These are phyloP conservation scores for Syzygium malaccense DNA, from an alignment of 441 rosid species.

Conservation along the genomic window DNA sequence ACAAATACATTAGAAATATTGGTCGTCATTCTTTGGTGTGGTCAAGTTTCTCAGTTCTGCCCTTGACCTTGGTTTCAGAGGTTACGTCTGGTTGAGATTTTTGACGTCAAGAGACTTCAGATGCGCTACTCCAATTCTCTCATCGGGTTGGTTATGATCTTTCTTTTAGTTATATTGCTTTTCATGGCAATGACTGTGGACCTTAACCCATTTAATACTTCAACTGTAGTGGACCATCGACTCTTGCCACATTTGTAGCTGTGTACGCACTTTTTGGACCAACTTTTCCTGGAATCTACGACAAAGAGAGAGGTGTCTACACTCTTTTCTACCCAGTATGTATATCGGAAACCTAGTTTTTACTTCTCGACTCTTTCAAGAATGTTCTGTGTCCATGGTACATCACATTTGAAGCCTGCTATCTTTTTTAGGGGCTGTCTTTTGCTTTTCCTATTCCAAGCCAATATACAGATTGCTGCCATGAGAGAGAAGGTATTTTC, in stretches of 20 bases:
- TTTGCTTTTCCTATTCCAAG: conserved; percentile 93
- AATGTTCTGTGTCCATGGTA: neutral
- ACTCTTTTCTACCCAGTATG: conserved; percentile 89
- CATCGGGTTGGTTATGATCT: conserved; percentile 54
- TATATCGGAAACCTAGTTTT: neutral
- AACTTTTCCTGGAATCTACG: conserved; percentile 90
- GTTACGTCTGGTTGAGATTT: conserved; percentile 76
- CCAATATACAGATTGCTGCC: conserved; percentile 82
- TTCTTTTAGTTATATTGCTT: neutral
- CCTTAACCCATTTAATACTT: conserved; percentile 10
- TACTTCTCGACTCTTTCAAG: neutral
- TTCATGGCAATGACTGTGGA: neutral
- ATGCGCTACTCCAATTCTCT: conserved; percentile 86
- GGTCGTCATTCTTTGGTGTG: neutral
- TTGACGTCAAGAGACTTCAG: conserved; percentile 87
- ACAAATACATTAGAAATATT: neutral
- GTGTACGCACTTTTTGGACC: conserved; percentile 93
- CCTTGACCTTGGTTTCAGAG: conserved; percentile 37
- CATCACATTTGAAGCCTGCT: neutral
- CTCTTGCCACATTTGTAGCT: conserved; percentile 88
- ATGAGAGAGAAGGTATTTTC: conserved; percentile 67
- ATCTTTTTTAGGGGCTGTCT: conserved; percentile 61
- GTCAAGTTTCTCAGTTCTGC: neutral
- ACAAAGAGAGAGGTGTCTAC: conserved; percentile 82
- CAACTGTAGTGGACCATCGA: conserved; percentile 64